These are phyloP conservation scores for Citrus glauca DNA, from an alignment of 345 rosid species.

Conservation along the genomic window DNA sequence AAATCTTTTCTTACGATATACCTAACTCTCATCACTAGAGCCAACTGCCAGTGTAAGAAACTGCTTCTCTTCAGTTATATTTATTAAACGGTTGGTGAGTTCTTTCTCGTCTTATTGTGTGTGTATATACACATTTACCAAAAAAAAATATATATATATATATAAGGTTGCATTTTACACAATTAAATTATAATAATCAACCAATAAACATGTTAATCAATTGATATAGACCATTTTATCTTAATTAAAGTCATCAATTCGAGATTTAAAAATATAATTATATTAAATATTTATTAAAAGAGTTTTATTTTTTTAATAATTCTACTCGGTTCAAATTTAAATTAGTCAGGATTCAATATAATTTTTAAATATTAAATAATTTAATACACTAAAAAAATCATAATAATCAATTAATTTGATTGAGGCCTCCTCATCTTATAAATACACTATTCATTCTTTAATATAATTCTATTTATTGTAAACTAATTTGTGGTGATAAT, in stretches of 20 bases:
- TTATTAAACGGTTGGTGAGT: neutral
- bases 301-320: fast-evolving
- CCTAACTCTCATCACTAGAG: slow-evolving; percentile 21
- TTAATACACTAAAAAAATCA: too few relatives aligned
- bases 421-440: too few relatives aligned
- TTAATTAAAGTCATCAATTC: fast-evolving
- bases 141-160: too few relatives aligned
- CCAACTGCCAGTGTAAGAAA: neutral
- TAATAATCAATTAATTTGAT: too few relatives aligned
- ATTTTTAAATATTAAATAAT: too few relatives aligned
- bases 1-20: neutral
- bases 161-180: too few relatives aligned
- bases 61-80: neutral
- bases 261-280: fast-evolving
- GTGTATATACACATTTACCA: too few relatives aligned
- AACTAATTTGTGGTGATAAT: neutral
- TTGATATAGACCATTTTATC: fast-evolving
- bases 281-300: too few relatives aligned
- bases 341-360: fast-evolving
- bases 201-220: fast-evolving
- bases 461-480: too few relatives aligned
- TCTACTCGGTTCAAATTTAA: fast-evolving
- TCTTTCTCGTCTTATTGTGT: too few relatives aligned
- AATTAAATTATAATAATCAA: too few relatives aligned
- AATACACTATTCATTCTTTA: too few relatives aligned